A percentile compares a stretch with the other conserved stretches of the same genome.
Evolutionary conservation across 2,329 filamentous ascomycete species (phyloP).

Genomic region (Monosporascus sp.): DNA sequence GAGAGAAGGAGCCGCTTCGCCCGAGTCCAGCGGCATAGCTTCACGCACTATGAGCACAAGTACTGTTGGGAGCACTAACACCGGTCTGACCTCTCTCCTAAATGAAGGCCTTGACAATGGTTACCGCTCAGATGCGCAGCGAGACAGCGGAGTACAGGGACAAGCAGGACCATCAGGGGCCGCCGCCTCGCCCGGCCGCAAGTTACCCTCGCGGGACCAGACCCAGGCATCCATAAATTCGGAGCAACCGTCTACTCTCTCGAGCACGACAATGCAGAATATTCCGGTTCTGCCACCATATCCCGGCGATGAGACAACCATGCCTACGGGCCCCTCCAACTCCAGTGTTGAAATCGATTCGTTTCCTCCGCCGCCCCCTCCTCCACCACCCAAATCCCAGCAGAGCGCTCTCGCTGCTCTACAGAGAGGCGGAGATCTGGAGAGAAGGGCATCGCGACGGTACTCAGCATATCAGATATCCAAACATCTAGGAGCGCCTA

Average conservation of each 20-base stretch:
- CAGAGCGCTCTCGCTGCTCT: constrained; percentile 87
- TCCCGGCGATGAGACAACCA: constrained; percentile 53
- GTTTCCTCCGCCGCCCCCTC: constrained; percentile 71
- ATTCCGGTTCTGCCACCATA: constrained; percentile 72
- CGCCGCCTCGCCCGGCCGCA: constrained; percentile 44
- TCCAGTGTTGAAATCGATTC: constrained; percentile 55
- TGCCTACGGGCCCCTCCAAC: constrained; percentile 38
- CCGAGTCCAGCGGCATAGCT: constrained; percentile 32
- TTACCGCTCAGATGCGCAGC: constrained; percentile 38
- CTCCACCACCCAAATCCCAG: constrained; percentile 74
- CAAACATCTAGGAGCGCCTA: constrained; percentile 78
- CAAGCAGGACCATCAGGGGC: constrained; percentile 16
- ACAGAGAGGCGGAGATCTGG: constrained; percentile 86
- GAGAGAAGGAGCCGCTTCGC: constrained; percentile 38
- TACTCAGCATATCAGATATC: constrained; percentile 97
- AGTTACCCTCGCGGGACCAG: constrained; percentile 46
- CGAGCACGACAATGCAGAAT: constrained; percentile 72
- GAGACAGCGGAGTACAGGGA: constrained; percentile 24
- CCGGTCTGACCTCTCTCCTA: constrained; percentile 52
- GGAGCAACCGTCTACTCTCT: constrained; percentile 58
- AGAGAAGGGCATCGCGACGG: constrained; percentile 83
- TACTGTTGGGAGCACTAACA: constrained; percentile 53
- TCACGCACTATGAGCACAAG: constrained; percentile 54
- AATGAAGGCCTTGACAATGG: constrained; percentile 56
- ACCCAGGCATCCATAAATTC: constrained; percentile 48